Evolutionary conservation across 306 rosid genomes (phyloP).

Genomic region (Sicyos baderoa): DNA sequence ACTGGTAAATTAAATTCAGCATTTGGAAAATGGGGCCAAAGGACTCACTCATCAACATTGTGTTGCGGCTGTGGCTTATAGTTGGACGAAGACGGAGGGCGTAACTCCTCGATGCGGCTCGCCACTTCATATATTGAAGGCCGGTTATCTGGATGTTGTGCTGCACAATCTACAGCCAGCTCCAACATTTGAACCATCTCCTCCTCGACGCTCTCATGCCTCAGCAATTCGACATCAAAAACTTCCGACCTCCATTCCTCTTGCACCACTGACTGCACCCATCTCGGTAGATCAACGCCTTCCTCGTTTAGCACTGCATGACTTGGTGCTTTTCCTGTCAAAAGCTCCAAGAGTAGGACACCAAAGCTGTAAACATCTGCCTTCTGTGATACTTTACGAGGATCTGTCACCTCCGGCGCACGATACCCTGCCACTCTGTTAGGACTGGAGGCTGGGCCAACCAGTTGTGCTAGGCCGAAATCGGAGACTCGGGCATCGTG

Average conservation of each 20-base stretch:
- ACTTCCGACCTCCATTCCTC: conserved; percentile 63
- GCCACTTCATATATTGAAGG: conserved; percentile 51
- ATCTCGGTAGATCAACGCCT: conserved; percentile 65
- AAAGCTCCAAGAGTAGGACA: conserved; percentile 53
- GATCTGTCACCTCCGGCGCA: conserved; percentile 60
- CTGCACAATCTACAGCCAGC: conserved; percentile 59
- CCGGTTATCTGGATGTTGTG: conserved; percentile 48
- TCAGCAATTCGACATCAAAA: conserved; percentile 49
- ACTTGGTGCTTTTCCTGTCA: conserved; percentile 63
- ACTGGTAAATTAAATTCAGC: neutral
- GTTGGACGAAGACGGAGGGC: neutral
- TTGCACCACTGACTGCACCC: conserved; percentile 61
- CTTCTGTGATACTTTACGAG: conserved; percentile 54
- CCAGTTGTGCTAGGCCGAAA: conserved; percentile 58
- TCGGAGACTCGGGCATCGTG: conserved; percentile 56
- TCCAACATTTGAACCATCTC: conserved; percentile 60
- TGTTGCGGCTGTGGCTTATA: neutral
- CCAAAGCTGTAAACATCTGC: conserved; percentile 68
- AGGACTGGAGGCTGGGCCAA: conserved; percentile 54
- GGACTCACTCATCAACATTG: neutral
- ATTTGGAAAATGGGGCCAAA: neutral
- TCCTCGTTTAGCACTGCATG: conserved; percentile 52
- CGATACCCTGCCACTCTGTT: conserved; percentile 56
- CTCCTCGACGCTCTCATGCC: conserved; percentile 49
- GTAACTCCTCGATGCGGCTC: conserved; percentile 38